These are phyloP conservation scores for Raddia guianensis DNA, from an alignment of 176 grass and related monocot genomes.

Conservation along the genomic window DNA sequence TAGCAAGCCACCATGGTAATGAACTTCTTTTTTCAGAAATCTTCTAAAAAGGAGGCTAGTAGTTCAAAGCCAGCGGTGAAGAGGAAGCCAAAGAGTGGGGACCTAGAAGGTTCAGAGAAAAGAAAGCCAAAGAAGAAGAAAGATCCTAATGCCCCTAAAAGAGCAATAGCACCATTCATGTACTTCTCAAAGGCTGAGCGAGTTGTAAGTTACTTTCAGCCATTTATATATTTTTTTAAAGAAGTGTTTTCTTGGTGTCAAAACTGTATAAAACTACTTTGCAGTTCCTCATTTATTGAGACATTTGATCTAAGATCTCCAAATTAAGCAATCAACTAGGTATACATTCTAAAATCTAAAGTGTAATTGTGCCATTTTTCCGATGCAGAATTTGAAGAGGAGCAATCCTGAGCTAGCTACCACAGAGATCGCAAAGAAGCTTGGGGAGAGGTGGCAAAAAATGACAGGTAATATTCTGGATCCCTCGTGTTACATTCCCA, in stretches of 20 bases:
- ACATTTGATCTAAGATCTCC: neutral
- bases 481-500: neutral
- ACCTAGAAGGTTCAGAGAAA: conserved; percentile 66
- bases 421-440: conserved; percentile 75
- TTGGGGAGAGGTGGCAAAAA: conserved; percentile 81
- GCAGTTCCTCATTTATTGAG: neutral
- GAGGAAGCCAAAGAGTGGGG: conserved; percentile 56
- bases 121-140: conserved; percentile 71
- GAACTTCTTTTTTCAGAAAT: conserved; percentile 52
- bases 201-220: conserved; percentile 57
- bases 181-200: conserved; percentile 96
- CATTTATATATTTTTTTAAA: neutral
- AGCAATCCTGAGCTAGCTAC: conserved; percentile 65
- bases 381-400: conserved; percentile 73
- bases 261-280: neutral
- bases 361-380: neutral
- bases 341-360: conserved; percentile 8
- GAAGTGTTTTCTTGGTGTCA: neutral
- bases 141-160: conserved; percentile 88
- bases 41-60: conserved; percentile 65
- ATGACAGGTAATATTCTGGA: conserved; percentile 61
- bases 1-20: neutral
- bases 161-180: conserved; percentile 78
- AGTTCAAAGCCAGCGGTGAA: conserved; percentile 56
- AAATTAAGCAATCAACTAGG: conserved; percentile 14